Conservation (phyloP, 2,329 filamentous ascomycete genomes). For the Xylariaceae sp. region DNA sequence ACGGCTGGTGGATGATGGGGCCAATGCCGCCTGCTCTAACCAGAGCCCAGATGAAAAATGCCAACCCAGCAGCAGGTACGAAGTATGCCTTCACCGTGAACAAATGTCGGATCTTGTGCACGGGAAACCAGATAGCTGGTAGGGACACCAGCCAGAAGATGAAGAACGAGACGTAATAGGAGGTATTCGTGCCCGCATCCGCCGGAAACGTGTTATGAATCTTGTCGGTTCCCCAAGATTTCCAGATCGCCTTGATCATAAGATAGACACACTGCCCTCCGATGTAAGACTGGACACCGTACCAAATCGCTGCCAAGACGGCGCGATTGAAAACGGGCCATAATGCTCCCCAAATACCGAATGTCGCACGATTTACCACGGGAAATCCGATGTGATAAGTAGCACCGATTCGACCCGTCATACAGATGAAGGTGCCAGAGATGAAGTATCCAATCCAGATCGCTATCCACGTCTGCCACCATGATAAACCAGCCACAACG, state of each 20-base stretch:
- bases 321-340: constrained; percentile 89
- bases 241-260: constrained; percentile 87
- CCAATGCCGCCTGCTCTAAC: constrained; percentile 78
- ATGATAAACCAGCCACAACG: constrained; percentile 73
- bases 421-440: constrained; percentile 68
- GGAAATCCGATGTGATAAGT: constrained; percentile 88
- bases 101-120: constrained; percentile 82
- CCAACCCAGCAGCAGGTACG: constrained; percentile 76
- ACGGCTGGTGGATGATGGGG: constrained; percentile 70
- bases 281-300: constrained; percentile 81
- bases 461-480: constrained; percentile 90
- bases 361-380: constrained; percentile 71
- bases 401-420: constrained; percentile 80
- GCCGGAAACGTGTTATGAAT: constrained; percentile 64
- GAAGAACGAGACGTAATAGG: constrained; percentile 77
- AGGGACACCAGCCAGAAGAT: constrained; percentile 79
- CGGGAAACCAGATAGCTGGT: constrained; percentile 84
- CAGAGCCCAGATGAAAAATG: constrained; percentile 84
- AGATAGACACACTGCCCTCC: constrained; percentile 80
- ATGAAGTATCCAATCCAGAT: constrained; percentile 84
- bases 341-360: constrained; percentile 83
- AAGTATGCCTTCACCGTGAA: constrained; percentile 88
- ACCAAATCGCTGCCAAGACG: constrained; percentile 85
- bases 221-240: constrained; percentile 53
- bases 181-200: constrained; percentile 67